Conservation (phyloP, 108 stramenopile species). For the Halocafeteria seosinensis region DNA sequence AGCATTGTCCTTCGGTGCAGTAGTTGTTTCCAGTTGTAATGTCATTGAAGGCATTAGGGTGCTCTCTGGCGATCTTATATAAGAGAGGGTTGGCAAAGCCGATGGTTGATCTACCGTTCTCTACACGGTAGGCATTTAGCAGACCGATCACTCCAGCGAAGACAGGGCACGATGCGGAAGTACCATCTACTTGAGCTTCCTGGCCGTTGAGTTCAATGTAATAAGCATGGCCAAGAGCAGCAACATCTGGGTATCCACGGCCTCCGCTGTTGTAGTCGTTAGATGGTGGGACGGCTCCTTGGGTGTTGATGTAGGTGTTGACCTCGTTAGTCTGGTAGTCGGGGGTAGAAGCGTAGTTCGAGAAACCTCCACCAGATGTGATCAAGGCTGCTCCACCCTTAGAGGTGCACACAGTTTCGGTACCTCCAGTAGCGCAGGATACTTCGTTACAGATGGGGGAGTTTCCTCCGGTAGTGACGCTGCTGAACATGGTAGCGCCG, state of each 20-base stretch:
- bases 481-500: slow-evolving; percentile 25
- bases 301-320: slow-evolving; percentile 9
- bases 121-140: slow-evolving; percentile 16
- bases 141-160: slow-evolving; percentile 20
- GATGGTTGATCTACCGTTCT: slow-evolving; percentile 12
- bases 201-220: slow-evolving; percentile 17
- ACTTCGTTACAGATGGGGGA: neutral
- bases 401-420: neutral
- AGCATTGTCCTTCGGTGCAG: slow-evolving; percentile 4
- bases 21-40: neutral
- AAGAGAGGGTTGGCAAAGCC: slow-evolving; percentile 27
- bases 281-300: slow-evolving; percentile 10
- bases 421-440: neutral
- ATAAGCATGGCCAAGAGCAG: slow-evolving; percentile 24
- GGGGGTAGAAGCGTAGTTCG: slow-evolving; percentile 11
- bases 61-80: slow-evolving; percentile 10
- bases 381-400: slow-evolving; percentile 16
- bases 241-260: slow-evolving; percentile 26
- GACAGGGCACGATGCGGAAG: slow-evolving; percentile 16
- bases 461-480: neutral
- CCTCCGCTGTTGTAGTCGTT: slow-evolving; percentile 18
- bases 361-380: slow-evolving; percentile 26
- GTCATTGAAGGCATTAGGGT: slow-evolving; percentile 16
- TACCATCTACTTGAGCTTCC: slow-evolving; percentile 20
- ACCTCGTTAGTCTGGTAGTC: slow-evolving; percentile 17